Conservation (phyloP, 1,284 basidiomycete genomes). For the Bothia castanella region DNA sequence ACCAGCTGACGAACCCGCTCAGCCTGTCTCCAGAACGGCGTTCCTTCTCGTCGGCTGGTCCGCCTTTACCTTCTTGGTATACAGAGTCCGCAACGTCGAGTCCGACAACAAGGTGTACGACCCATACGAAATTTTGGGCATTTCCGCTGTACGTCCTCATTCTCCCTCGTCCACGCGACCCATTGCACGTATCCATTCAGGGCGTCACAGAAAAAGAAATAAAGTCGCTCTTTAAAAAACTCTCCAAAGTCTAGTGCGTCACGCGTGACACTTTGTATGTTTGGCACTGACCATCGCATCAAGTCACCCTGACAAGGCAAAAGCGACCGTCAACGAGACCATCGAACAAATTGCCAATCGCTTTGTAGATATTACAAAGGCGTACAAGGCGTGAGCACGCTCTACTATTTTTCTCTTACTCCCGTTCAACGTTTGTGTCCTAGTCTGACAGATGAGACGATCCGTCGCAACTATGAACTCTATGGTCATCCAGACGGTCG, state of each 20-base stretch:
- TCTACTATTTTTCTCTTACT: not conserved
- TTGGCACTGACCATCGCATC: conserved; percentile 6
- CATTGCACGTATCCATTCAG: conserved; percentile 33
- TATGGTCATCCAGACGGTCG: conserved; percentile 97
- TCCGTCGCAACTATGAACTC: conserved; percentile 86
- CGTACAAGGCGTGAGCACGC: conserved; percentile 83
- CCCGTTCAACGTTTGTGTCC: not conserved
- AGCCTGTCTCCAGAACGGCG: conserved; percentile 40
- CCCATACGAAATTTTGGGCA: conserved; percentile 92
- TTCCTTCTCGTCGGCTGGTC: conserved; percentile 75
- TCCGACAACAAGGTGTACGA: conserved; percentile 79
- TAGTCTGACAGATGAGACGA: conserved; percentile 90
- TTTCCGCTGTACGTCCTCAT: conserved; percentile 52
- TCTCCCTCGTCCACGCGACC: not conserved
- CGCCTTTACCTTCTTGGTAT: conserved; percentile 64
- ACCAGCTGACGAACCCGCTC: not conserved
- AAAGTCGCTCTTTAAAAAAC: conserved; percentile 93
- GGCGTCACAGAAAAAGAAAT: conserved; percentile 84
- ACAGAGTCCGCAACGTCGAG: conserved; percentile 60
- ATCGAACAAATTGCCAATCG: conserved; percentile 84
- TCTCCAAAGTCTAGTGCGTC: conserved; percentile 85
- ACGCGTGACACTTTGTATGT: not conserved
- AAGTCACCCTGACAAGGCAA: conserved; percentile 97
- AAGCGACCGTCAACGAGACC: conserved; percentile 79
- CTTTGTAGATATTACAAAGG: conserved; percentile 95